Evolutionary conservation across 768 basidiomycete genomes (phyloP).

Genomic region (Lactarius pseudohatsudake): DNA sequence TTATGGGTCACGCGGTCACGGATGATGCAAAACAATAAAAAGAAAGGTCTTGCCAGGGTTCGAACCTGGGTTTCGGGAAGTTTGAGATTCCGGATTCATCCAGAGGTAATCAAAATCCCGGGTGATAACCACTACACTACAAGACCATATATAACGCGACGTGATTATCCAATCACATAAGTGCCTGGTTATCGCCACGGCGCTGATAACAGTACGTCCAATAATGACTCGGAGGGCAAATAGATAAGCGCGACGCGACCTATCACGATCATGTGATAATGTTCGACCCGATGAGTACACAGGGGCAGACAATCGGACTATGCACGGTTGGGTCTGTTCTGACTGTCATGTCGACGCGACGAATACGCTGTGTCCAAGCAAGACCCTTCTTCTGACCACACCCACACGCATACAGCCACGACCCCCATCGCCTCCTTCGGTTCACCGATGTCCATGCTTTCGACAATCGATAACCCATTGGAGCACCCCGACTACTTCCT

Average conservation of each 20-base stretch:
- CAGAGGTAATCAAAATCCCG: conserved; percentile 26
- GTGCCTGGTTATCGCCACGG: not conserved
- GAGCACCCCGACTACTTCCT: conserved; percentile 11
- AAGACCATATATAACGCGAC: conserved; percentile 6
- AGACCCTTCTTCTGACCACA: not conserved
- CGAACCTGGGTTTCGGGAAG: conserved; percentile 31
- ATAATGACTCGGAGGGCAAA: too few species aligned
- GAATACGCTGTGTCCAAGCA: conserved; percentile 1
- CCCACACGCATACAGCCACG: not conserved
- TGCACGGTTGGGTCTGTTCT: not conserved
- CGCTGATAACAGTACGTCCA: too few species aligned
- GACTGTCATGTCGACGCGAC: conserved; percentile 1
- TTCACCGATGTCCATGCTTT: conserved; percentile 4
- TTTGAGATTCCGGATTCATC: not conserved
- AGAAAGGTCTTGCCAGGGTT: conserved; percentile 29
- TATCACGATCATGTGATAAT: conserved; percentile 24
- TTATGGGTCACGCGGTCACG: too few species aligned
- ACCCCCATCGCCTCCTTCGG: not conserved
- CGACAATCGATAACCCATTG: conserved; percentile 11
- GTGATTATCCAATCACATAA: not conserved
- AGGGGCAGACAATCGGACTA: not conserved
- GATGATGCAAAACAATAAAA: not conserved
- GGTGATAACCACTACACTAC: conserved; percentile 31
- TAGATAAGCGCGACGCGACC: not conserved
- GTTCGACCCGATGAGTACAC: not conserved